These are phyloP conservation scores for Mariannaea elegans DNA, from an alignment of 2,329 filamentous ascomycete species.

Conservation along the genomic window DNA sequence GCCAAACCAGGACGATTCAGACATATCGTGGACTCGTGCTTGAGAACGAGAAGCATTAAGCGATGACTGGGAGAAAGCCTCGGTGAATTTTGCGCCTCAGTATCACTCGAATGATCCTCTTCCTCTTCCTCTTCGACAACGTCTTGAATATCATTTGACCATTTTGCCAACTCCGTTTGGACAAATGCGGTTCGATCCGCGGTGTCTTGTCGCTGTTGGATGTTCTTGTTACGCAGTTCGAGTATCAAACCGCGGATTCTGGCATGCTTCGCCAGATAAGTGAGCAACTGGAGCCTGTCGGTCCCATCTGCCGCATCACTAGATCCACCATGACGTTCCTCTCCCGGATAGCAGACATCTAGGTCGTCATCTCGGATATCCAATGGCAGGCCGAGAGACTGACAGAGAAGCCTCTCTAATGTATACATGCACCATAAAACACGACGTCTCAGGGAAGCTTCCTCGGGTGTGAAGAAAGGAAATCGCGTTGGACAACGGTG, in stretches of 20 bases:
- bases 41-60: constrained; percentile 53
- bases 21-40: constrained; percentile 60
- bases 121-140: constrained; percentile 51
- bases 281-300: constrained; percentile 47
- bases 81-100: not conserved
- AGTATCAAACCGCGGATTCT: constrained; percentile 59
- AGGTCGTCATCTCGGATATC: constrained; percentile 65
- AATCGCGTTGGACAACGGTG: constrained; percentile 65
- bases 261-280: constrained; percentile 56
- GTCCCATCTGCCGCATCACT: constrained; percentile 26
- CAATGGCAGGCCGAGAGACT: constrained; percentile 64
- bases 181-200: constrained; percentile 54
- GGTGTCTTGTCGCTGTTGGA: constrained; percentile 54
- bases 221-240: constrained; percentile 61
- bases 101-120: constrained; percentile 12
- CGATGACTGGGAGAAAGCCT: constrained; percentile 47
- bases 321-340: constrained; percentile 52
- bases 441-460: constrained; percentile 58
- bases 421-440: constrained; percentile 67
- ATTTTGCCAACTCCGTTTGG: constrained; percentile 58
- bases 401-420: constrained; percentile 63
- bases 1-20: constrained; percentile 61
- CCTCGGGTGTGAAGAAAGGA: constrained; percentile 56
- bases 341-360: constrained; percentile 63
- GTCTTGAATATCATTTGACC: constrained; percentile 63